Evolutionary conservation across 2,329 filamentous ascomycete genomes (phyloP).

Genomic region (Bretziella fagacearum): DNA sequence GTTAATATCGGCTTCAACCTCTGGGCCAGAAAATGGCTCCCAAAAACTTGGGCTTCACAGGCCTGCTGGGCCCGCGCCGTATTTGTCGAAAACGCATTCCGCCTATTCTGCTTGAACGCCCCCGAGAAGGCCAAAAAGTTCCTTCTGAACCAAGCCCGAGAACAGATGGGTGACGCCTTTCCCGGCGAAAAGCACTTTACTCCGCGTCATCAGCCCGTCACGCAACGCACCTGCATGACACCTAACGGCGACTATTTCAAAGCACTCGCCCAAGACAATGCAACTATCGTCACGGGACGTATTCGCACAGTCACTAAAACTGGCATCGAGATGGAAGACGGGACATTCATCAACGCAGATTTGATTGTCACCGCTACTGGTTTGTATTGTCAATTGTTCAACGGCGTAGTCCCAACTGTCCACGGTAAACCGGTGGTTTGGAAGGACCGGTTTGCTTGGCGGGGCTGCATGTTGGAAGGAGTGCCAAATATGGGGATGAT

Average conservation of each 20-base stretch:
- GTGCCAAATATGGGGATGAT: constrained; percentile 46
- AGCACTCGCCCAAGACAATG: constrained; percentile 28
- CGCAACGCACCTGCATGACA: constrained; percentile 58
- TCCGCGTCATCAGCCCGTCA: constrained; percentile 48
- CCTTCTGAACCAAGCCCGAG: constrained; percentile 31
- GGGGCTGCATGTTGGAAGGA: constrained; percentile 46
- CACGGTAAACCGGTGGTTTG: constrained; percentile 35
- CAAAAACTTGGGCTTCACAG: constrained; percentile 28
- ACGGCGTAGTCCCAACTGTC: constrained; percentile 34
- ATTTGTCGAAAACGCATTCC: constrained; percentile 29
- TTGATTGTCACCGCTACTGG: constrained; percentile 56
- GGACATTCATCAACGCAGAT: constrained; percentile 38
- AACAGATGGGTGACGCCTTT: constrained; percentile 30
- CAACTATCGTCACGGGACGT: constrained; percentile 32
- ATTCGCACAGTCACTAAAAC: constrained; percentile 34
- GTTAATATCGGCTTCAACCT: constrained; percentile 24
- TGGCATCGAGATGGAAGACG: constrained; percentile 27
- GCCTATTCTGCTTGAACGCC: constrained; percentile 29
- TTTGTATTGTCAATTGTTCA: constrained; percentile 40
- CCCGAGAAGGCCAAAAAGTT: constrained; percentile 12
- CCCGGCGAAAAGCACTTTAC: constrained; percentile 47
- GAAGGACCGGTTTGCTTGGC: constrained; percentile 41
- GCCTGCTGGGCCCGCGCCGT: constrained; percentile 34
- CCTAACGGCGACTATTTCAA: constrained; percentile 40
- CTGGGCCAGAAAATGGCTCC: constrained; percentile 28